Evolutionary conservation across 306 rosid species (phyloP).

Genomic region (Arachis stenosperma): DNA sequence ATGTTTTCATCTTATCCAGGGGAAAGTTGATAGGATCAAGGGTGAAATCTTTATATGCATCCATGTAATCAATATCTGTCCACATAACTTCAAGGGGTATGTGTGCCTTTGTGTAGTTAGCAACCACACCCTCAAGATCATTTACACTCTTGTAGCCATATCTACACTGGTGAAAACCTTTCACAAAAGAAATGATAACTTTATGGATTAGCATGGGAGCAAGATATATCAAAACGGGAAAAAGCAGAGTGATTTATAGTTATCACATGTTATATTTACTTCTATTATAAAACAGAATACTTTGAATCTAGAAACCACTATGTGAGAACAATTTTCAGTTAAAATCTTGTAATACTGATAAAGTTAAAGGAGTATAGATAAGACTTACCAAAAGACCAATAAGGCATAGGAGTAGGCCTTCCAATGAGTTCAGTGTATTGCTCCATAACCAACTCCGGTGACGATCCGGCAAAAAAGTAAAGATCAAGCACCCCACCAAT

Average conservation of each 20-base stretch:
- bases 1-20: conserved; percentile 56
- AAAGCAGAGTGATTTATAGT: too few species aligned
- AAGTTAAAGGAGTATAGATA: too few species aligned
- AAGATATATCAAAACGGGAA: too few species aligned
- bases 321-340: too few species aligned
- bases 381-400: conserved; percentile 88
- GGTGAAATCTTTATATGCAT: conserved; percentile 80
- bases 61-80: conserved; percentile 98
- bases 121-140: conserved; percentile 68
- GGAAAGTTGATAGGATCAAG: conserved; percentile 90
- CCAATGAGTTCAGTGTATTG: conserved; percentile 83
- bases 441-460: conserved; percentile 68
- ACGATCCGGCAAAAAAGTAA: conserved; percentile 72
- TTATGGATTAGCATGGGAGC: conserved; percentile 10
- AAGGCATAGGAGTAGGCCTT: conserved; percentile 80
- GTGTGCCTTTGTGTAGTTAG: conserved; percentile 65
- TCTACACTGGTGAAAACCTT: conserved; percentile 92
- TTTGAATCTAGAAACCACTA: too few species aligned
- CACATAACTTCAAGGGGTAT: conserved; percentile 95
- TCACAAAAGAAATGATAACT: conserved; percentile 5
- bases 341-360: too few species aligned
- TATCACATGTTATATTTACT: too few species aligned
- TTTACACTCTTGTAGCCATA: conserved; percentile 76
- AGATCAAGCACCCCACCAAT: conserved; percentile 83
- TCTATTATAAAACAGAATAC: too few species aligned